These are phyloP conservation scores for Pichia thaimueangensis DNA, from an alignment of 805 yeast genomes.

Conservation along the genomic window DNA sequence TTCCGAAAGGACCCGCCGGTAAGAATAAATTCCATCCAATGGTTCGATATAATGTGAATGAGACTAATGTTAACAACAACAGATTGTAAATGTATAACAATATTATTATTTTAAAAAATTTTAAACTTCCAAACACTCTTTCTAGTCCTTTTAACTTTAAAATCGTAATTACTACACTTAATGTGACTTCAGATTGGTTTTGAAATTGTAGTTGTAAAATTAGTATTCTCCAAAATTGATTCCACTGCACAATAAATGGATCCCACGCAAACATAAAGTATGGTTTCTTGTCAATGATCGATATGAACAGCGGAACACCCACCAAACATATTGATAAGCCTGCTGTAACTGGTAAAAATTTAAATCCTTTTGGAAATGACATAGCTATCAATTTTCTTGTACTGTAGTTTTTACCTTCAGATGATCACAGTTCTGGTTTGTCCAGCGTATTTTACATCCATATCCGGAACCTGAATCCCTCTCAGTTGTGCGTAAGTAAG, in stretches of 20 bases:
- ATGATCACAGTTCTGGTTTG: no score
- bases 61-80: slow-evolving; percentile 27
- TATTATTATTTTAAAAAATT: slow-evolving; percentile 41
- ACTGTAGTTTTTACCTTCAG: no score
- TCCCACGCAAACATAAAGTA: slow-evolving; percentile 37
- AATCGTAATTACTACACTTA: slow-evolving; percentile 39
- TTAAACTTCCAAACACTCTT: slow-evolving; percentile 49
- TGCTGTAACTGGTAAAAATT: slow-evolving; percentile 35
- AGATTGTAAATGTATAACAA: slow-evolving; percentile 45
- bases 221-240: slow-evolving; percentile 51
- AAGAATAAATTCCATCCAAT: slow-evolving; percentile 37
- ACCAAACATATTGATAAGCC: slow-evolving; percentile 32
- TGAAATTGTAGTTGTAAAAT: slow-evolving; percentile 47
- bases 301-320: slow-evolving; percentile 34
- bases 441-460: no score
- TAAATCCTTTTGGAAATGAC: slow-evolving; percentile 27
- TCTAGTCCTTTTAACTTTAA: slow-evolving; percentile 51
- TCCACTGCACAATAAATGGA: slow-evolving; percentile 50
- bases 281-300: slow-evolving; percentile 40
- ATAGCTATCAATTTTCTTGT: no score
- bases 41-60: slow-evolving; percentile 28
- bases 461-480: no score
- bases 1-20: slow-evolving; percentile 39
- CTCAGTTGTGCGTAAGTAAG: no score
- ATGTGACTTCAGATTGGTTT: slow-evolving; percentile 52